Evolutionary conservation across 1,284 basidiomycete species (phyloP).

Genomic region (Trichosporon sp.): DNA sequence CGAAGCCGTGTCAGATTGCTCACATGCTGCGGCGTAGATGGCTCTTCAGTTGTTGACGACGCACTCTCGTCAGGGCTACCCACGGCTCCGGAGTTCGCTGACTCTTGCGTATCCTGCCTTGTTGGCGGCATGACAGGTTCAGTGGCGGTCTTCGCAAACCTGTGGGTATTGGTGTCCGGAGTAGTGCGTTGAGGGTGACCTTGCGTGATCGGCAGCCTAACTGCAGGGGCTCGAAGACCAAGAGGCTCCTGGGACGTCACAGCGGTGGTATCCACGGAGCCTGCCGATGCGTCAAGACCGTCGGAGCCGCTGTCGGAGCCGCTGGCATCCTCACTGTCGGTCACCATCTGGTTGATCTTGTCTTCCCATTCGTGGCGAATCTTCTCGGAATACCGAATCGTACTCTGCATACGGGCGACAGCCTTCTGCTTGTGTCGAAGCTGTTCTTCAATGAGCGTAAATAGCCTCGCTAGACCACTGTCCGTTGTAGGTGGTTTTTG

Average conservation of each 20-base stretch:
- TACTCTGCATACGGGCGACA: conserved; percentile 94
- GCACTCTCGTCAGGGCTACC: not conserved
- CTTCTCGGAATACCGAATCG: conserved; percentile 94
- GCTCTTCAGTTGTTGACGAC: not conserved
- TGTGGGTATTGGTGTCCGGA: not conserved
- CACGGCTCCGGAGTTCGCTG: not conserved
- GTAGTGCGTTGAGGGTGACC: conserved; percentile 36
- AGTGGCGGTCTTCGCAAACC: no score
- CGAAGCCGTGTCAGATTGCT: not conserved
- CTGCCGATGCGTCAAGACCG: not conserved
- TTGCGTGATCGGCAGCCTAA: conserved; percentile 43
- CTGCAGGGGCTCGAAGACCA: conserved; percentile 31
- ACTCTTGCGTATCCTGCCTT: no score
- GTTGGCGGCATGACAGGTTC: not conserved
- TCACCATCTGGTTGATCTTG: conserved; percentile 65
- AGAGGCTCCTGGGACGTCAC: not conserved
- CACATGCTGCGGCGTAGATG: not conserved
- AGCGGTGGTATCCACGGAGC: not conserved
- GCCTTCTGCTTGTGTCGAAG: conserved; percentile 92
- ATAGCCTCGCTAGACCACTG: conserved; percentile 71
- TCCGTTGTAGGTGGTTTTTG: conserved; percentile 78
- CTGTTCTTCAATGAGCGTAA: conserved; percentile 78
- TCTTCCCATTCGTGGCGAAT: conserved; percentile 97
- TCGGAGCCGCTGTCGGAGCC: conserved; percentile 40
- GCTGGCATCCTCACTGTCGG: conserved; percentile 57